phyloP scores from a whole-genome alignment of 306 rosid species.

The Abrus precatorius region DNA sequence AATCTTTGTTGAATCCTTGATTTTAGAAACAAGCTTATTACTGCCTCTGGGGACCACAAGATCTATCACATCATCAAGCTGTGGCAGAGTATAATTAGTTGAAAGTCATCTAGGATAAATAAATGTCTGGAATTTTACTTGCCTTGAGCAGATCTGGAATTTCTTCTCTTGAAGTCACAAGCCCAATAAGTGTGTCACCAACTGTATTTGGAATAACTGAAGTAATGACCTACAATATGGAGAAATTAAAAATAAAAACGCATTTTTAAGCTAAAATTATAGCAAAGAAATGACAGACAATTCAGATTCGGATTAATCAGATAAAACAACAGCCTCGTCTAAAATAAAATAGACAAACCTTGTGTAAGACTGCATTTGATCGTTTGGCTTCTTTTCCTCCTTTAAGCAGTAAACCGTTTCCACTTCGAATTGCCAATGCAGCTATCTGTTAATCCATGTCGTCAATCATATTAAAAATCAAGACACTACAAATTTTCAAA shows the following conservation, averaged over 20 bases:
- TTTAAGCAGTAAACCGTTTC: constrained; percentile 91
- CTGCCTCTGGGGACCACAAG: constrained; percentile 98
- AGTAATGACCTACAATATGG: constrained; percentile 71
- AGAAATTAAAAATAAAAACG: constrained; percentile 27
- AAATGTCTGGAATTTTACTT: constrained; percentile 36
- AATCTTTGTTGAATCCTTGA: constrained; percentile 87
- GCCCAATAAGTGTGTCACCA: constrained; percentile 85
- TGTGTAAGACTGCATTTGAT: constrained; percentile 81
- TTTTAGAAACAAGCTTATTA: constrained; percentile 84
- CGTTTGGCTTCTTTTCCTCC: constrained; percentile 94
- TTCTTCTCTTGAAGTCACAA: constrained; percentile 86
- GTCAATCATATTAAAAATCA: constrained; percentile 34
- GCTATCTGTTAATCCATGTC: constrained; percentile 70
- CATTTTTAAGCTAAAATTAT: neutral
- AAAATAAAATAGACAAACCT: constrained; percentile 62
- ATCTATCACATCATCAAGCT: constrained; percentile 96
- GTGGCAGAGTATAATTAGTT: constrained; percentile 53
- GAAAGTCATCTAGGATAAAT: constrained; percentile 36
- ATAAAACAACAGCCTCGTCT: constrained; percentile 2
- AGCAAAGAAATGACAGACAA: neutral
- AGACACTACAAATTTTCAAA: constrained; percentile 6
- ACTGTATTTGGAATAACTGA: constrained; percentile 73
- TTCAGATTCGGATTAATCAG: constrained; percentile 14
- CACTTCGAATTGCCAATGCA: constrained; percentile 89
- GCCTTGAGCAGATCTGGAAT: constrained; percentile 93